Evolutionary conservation across 1,284 basidiomycete species (phyloP).

Genomic region (Cryptococcus sp.): DNA sequence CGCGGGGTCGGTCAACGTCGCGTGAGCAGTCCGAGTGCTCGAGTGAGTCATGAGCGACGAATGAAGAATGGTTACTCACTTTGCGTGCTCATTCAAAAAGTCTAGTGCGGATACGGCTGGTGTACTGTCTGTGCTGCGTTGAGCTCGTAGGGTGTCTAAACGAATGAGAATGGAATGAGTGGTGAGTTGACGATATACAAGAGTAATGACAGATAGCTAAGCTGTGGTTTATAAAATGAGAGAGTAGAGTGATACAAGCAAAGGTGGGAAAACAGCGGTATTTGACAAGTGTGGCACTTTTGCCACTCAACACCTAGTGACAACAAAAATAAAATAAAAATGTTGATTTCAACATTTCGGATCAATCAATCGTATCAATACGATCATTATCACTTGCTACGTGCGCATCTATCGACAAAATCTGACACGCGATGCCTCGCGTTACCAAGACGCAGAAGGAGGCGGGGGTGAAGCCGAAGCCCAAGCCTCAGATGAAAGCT

Average conservation of each 20-base stretch:
- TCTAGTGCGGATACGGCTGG: constrained; percentile 1
- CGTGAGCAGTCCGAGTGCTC: not conserved
- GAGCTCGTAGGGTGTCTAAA: not conserved
- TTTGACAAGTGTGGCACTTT: constrained; percentile 11
- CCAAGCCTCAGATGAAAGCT: not conserved
- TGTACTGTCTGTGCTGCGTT: constrained; percentile 8
- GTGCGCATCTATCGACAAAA: not conserved
- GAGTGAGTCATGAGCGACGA: no score
- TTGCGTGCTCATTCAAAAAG: constrained; percentile 47
- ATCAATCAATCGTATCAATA: not conserved
- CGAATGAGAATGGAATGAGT: constrained; percentile 8
- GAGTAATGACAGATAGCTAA: not conserved
- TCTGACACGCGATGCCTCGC: constrained; percentile 36
- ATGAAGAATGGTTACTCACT: constrained; percentile 26
- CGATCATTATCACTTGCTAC: not conserved
- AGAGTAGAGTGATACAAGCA: not conserved
- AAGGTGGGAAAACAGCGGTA: not conserved
- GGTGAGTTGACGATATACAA: not conserved
- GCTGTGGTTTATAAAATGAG: no score
- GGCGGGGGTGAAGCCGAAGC: constrained; percentile 26
- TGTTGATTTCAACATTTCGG: constrained; percentile 1
- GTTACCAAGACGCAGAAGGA: constrained; percentile 45
- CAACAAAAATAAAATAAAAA: no score
- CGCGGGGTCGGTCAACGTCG: not conserved
- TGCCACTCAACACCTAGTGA: not conserved